A percentile compares a stretch with the other conserved stretches of the same genome.
Evolutionary conservation across 805 yeast species (phyloP).

Genomic region (Nematodospora valgi): DNA sequence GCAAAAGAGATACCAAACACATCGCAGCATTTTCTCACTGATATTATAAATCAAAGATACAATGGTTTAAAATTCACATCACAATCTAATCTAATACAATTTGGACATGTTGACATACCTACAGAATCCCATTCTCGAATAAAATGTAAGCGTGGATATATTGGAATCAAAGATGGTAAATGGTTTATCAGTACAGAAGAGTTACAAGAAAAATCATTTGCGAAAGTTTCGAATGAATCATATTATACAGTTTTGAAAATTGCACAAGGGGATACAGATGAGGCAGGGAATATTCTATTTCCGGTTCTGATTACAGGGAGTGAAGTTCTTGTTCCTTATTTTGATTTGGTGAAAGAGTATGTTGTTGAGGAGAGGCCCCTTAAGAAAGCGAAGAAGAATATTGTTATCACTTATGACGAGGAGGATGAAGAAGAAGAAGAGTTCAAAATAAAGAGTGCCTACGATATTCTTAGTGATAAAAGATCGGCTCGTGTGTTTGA

Average conservation of each 20-base stretch:
- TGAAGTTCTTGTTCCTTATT: conserved; percentile 46
- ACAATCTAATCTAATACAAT: conserved; percentile 18
- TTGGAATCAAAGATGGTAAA: not conserved
- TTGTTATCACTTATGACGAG: conserved; percentile 28
- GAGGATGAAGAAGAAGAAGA: conserved; percentile 23
- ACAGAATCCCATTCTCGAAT: conserved; percentile 53
- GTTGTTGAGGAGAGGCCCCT: conserved; percentile 13
- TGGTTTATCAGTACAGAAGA: conserved; percentile 18
- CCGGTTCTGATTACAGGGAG: conserved; percentile 44
- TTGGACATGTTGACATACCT: conserved; percentile 13
- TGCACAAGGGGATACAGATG: conserved; percentile 41
- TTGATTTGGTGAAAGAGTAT: conserved; percentile 33
- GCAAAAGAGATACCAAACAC: conserved; percentile 62
- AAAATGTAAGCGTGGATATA: conserved; percentile 19
- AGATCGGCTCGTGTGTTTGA: not conserved
- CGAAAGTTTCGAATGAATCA: conserved; percentile 55
- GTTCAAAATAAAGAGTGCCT: conserved; percentile 41
- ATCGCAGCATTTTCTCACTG: conserved; percentile 45
- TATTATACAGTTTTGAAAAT: conserved; percentile 52
- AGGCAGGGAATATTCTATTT: conserved; percentile 42
- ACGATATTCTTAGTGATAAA: too few species aligned
- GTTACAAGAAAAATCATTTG: conserved; percentile 44
- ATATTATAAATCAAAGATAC: conserved; percentile 43
- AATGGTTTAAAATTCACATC: conserved; percentile 40
- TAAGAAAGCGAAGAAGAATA: conserved; percentile 11